These are phyloP conservation scores for Parsonsia alboflavescens DNA, from an alignment of 257 asterid species.

Conservation along the genomic window DNA sequence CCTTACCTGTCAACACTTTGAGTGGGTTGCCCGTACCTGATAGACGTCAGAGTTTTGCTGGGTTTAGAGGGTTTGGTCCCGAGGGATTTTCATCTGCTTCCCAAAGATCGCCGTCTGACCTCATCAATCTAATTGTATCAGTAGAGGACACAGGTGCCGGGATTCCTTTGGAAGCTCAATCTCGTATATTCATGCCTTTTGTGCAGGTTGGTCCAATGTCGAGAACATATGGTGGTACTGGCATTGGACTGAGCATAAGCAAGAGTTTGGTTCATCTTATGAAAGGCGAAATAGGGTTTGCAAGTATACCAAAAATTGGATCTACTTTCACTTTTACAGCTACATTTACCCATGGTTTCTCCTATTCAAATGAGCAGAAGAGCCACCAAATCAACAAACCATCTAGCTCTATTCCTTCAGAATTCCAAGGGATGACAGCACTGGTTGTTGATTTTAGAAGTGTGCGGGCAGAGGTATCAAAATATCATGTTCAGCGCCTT, in stretches of 20 bases:
- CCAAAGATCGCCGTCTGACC: conserved; percentile 35
- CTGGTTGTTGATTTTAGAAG: conserved; percentile 72
- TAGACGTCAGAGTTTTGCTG: conserved; percentile 65
- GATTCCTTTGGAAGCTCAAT: conserved; percentile 73
- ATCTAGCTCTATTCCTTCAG: conserved; percentile 34
- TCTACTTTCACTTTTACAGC: conserved; percentile 93
- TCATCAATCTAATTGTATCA: conserved; percentile 62
- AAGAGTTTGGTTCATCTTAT: conserved; percentile 93
- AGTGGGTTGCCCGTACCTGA: conserved; percentile 82
- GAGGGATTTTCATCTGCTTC: conserved; percentile 36
- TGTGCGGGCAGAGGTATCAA: conserved; percentile 63
- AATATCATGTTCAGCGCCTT: conserved; percentile 69
- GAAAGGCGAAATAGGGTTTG: conserved; percentile 92
- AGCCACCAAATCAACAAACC: conserved; percentile 30
- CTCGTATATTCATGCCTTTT: conserved; percentile 78
- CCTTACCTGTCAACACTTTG: conserved; percentile 37
- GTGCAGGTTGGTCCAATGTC: conserved; percentile 96
- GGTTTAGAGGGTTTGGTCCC: conserved; percentile 46
- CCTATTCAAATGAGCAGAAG: conserved; percentile 31
- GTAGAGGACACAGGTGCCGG: conserved; percentile 98
- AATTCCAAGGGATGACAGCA: conserved; percentile 70
- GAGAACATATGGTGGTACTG: conserved; percentile 90
- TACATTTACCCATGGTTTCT: conserved; percentile 42
- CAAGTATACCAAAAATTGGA: conserved; percentile 65
- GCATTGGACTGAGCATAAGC: conserved; percentile 93